phyloP scores from a whole-genome alignment of 23 red algal species.

The Gracilaria caudata region DNA sequence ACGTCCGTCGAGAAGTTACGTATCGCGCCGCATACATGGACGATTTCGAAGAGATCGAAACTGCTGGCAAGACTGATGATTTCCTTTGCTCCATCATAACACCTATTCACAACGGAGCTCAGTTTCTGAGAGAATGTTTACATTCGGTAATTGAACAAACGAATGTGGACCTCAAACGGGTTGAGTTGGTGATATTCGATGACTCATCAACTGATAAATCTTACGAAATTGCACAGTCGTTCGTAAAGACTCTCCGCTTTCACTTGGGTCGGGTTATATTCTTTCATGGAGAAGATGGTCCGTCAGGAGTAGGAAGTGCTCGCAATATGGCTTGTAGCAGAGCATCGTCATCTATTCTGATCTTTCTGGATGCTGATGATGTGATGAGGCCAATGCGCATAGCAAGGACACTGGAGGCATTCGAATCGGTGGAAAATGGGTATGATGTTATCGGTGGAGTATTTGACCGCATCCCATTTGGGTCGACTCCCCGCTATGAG shows the following conservation, averaged over 20 bases:
- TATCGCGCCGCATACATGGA: neutral
- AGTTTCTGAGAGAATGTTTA: slow-evolving; percentile 17
- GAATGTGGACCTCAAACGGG: slow-evolving; percentile 6
- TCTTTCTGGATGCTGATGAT: slow-evolving; percentile 71
- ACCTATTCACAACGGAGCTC: slow-evolving; percentile 29
- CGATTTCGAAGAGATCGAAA: neutral
- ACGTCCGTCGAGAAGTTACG: neutral
- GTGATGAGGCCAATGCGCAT: slow-evolving; percentile 49
- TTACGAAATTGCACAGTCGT: neutral
- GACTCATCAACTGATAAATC: slow-evolving; percentile 45
- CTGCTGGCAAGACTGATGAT: neutral
- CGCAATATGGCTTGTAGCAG: slow-evolving; percentile 53
- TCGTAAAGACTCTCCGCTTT: neutral
- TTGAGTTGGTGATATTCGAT: slow-evolving; percentile 38
- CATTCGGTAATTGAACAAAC: slow-evolving; percentile 24
- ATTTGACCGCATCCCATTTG: slow-evolving; percentile 58
- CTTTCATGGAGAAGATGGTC: slow-evolving; percentile 2
- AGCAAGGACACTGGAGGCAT: slow-evolving; percentile 41
- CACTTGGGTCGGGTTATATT: slow-evolving; percentile 6
- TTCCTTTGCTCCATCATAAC: slow-evolving; percentile 54
- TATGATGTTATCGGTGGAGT: slow-evolving; percentile 63
- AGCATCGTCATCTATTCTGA: slow-evolving; percentile 37
- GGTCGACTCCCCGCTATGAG: slow-evolving; percentile 70
- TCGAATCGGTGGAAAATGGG: neutral
- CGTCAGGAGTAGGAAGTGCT: slow-evolving; percentile 41